These are phyloP conservation scores for Hypoxylon crocopeplum DNA, from an alignment of 495 filamentous ascomycete species.

Conservation along the genomic window DNA sequence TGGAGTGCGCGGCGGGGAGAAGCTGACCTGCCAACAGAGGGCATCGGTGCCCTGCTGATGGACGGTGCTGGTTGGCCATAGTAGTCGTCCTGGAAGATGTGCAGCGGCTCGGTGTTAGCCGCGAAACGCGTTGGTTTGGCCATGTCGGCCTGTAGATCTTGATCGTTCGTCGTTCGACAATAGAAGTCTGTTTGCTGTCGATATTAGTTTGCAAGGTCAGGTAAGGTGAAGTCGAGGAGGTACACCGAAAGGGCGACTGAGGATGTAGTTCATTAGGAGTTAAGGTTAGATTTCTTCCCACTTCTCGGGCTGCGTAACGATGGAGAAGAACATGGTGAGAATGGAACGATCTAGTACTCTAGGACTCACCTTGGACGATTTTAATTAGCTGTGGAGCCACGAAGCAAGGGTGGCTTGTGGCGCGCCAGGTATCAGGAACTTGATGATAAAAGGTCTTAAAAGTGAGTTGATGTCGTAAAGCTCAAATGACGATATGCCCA, in stretches of 20 bases:
- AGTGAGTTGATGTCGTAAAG: conserved; percentile 32
- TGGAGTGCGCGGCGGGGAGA: conserved; percentile 56
- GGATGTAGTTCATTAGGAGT: conserved; percentile 10
- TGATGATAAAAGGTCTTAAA: conserved; percentile 34
- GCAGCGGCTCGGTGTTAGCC: conserved; percentile 60
- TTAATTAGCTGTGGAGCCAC: conserved; percentile 43
- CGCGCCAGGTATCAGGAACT: conserved; percentile 39
- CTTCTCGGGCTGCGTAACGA: conserved; percentile 26
- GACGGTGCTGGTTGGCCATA: conserved; percentile 53
- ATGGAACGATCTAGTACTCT: conserved; percentile 37
- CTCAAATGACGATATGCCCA: conserved; percentile 36
- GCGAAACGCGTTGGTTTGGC: conserved; percentile 65
- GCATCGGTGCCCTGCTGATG: conserved; percentile 61
- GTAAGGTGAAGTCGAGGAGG: not conserved
- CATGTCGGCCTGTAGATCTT: conserved; percentile 43
- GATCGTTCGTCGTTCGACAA: conserved; percentile 14
- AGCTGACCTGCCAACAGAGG: conserved; percentile 49
- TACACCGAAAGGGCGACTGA: conserved; percentile 12
- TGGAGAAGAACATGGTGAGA: conserved; percentile 17
- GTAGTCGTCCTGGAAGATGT: conserved; percentile 68
- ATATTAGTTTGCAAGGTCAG: no score
- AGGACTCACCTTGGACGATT: conserved; percentile 38
- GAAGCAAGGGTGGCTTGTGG: conserved; percentile 42
- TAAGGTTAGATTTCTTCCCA: conserved; percentile 9
- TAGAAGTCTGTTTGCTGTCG: conserved; percentile 10